Percentiles rank a stretch among this genome's conserved stretches.
Conservation (phyloP, 202 grass and related monocot genomes). For the Panicum hallii region DNA sequence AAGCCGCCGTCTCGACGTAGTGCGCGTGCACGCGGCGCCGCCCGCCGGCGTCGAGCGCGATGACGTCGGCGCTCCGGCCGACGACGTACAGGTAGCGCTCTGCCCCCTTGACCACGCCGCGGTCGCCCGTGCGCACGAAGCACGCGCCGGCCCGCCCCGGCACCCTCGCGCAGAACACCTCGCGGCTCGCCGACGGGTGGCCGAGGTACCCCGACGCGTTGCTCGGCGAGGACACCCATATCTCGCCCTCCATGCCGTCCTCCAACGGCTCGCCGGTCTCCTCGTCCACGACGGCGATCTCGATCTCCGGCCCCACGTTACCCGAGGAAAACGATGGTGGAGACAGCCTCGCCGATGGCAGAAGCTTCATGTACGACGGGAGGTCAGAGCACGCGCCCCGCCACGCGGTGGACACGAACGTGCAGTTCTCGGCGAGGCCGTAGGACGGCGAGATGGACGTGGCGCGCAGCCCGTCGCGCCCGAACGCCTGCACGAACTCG, state of each 20-base stretch:
- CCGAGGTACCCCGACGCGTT: constrained; percentile 66
- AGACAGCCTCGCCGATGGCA: constrained; percentile 60
- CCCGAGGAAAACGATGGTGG: background rate
- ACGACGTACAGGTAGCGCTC: constrained; percentile 58
- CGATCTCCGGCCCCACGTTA: constrained; percentile 40
- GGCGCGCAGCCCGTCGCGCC: constrained; percentile 30
- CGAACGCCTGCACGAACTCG: constrained; percentile 57
- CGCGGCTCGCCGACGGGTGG: constrained; percentile 52
- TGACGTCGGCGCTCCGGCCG: constrained; percentile 46
- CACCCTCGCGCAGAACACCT: constrained; percentile 50
- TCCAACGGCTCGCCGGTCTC: constrained; percentile 48
- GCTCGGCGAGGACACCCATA: constrained; percentile 69
- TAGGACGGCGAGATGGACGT: constrained; percentile 59
- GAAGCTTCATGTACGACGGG: constrained; percentile 55
- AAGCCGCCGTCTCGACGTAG: constrained; percentile 53
- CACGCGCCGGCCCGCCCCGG: constrained; percentile 19
- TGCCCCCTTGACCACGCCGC: constrained; percentile 39
- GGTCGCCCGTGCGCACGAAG: constrained; percentile 67
- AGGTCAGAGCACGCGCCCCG: background rate
- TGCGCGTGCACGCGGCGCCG: constrained; percentile 45
- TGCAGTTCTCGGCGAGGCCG: constrained; percentile 71
- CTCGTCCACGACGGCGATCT: constrained; percentile 57
- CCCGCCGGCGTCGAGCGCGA: background rate
- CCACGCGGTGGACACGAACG: constrained; percentile 73
- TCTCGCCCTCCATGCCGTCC: constrained; percentile 66